Percentiles rank a stretch among this genome's conserved stretches.
Conservation (phyloP, 495 filamentous ascomycete genomes). For the Hapsidospora chrysogenum region DNA sequence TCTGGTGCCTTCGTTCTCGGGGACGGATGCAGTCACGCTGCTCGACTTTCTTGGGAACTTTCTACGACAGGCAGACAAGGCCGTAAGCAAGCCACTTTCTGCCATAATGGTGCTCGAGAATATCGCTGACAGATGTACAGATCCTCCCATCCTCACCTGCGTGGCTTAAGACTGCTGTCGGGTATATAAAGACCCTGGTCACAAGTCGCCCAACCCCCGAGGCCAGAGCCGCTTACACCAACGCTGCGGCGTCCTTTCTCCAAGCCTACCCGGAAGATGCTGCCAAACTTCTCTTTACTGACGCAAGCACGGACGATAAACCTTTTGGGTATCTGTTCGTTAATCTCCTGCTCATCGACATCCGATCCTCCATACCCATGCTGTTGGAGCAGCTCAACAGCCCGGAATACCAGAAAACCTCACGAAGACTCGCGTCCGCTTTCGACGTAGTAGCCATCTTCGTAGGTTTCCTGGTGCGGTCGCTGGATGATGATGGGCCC, state of each 20-base stretch:
- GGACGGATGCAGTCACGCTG: conserved; percentile 32
- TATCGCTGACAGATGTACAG: too few species aligned
- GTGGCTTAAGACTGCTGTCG: conserved; percentile 25
- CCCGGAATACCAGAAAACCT: conserved; percentile 24
- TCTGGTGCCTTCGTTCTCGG: conserved; percentile 30
- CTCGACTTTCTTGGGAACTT: conserved; percentile 27
- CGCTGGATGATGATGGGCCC: conserved; percentile 18
- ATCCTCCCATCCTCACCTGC: too few species aligned
- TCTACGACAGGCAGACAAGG: conserved; percentile 20
- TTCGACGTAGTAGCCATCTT: conserved; percentile 43
- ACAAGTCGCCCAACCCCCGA: conserved; percentile 26
- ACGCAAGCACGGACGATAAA: conserved; percentile 15
- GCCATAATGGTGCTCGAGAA: too few species aligned
- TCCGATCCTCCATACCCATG: conserved; percentile 42
- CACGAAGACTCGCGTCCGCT: conserved; percentile 36
- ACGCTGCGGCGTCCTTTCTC: conserved; percentile 33
- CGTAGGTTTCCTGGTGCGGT: conserved; percentile 36
- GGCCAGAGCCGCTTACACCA: conserved; percentile 30
- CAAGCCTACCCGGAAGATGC: conserved; percentile 26
- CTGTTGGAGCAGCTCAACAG: conserved; percentile 36
- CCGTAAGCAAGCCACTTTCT: conserved; percentile 13
- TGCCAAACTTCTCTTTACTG: conserved; percentile 29
- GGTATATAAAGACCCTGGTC: conserved; percentile 24
- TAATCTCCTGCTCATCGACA: conserved; percentile 40
- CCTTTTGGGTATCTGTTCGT: conserved; percentile 43